phyloP scores from a whole-genome alignment of 306 rosid genomes.

The Rosa rugosa region DNA sequence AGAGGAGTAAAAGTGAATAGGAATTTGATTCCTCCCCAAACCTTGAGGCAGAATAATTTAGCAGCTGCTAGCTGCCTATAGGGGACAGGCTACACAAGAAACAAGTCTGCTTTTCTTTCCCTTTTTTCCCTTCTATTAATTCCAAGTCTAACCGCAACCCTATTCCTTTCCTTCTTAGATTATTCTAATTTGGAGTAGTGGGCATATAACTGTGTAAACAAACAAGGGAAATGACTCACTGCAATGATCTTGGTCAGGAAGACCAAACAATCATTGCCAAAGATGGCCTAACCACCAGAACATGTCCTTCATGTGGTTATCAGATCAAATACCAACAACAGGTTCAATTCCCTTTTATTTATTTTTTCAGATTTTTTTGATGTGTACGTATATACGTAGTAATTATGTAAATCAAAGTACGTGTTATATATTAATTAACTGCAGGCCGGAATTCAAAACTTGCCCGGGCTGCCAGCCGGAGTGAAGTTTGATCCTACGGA shows the following conservation, averaged over 20 bases:
- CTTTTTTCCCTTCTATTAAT: neutral
- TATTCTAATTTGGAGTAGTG: slow-evolving; percentile 38
- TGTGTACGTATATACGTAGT: neutral
- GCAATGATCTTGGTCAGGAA: slow-evolving; percentile 43
- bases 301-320: slow-evolving; percentile 75
- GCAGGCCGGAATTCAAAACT: slow-evolving; percentile 41
- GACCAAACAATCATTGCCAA: slow-evolving; percentile 36
- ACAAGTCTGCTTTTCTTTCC: slow-evolving; percentile 46
- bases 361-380: neutral
- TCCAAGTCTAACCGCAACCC: slow-evolving; percentile 4
- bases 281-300: slow-evolving; percentile 35
- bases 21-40: slow-evolving; percentile 56
- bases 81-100: slow-evolving; percentile 18
- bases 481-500: slow-evolving; percentile 89
- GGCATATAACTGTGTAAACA: slow-evolving; percentile 27
- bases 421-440: neutral
- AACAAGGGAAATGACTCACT: slow-evolving; percentile 49
- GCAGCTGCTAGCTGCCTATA: slow-evolving; percentile 9
- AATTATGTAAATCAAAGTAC: too few species aligned
- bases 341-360: slow-evolving; percentile 33
- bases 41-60: slow-evolving; percentile 42
- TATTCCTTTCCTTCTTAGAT: slow-evolving; percentile 27
- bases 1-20: slow-evolving; percentile 43
- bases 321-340: slow-evolving; percentile 62
- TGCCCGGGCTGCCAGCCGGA: slow-evolving; percentile 78